A percentile compares a stretch with the other conserved stretches of the same genome.
phyloP scores from a whole-genome alignment of 257 asterid genomes.

The Penstemon newberryi region DNA sequence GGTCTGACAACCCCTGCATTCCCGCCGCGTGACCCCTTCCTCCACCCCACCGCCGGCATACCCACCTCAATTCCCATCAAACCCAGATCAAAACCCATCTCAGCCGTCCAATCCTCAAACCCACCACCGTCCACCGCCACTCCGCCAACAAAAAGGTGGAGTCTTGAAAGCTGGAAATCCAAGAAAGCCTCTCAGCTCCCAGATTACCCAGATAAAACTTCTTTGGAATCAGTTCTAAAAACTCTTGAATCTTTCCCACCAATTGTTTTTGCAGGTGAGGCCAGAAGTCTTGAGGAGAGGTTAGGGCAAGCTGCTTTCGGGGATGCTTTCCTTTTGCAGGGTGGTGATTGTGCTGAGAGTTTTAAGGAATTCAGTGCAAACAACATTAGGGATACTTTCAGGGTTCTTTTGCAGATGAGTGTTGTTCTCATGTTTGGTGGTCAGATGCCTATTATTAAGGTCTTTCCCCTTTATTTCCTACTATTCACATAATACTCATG shows the following conservation, averaged over 20 bases:
- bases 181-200: slow-evolving; percentile 52
- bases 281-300: slow-evolving; percentile 54
- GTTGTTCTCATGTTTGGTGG: slow-evolving; percentile 69
- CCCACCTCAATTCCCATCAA: slow-evolving; percentile 23
- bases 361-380: slow-evolving; percentile 60
- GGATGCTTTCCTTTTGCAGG: slow-evolving; percentile 52
- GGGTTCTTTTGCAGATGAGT: slow-evolving; percentile 65
- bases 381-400: slow-evolving; percentile 56
- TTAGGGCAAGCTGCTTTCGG: slow-evolving; percentile 60
- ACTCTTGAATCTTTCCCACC: slow-evolving; percentile 56
- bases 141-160: slow-evolving; percentile 34
- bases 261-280: slow-evolving; percentile 62
- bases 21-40: slow-evolving; percentile 12
- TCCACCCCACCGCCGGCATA: slow-evolving; percentile 17
- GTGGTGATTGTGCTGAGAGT: slow-evolving; percentile 71
- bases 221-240: slow-evolving; percentile 41
- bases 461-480: neutral
- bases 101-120: slow-evolving; percentile 46
- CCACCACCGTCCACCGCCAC: slow-evolving; percentile 26
- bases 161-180: slow-evolving; percentile 51
- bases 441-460: slow-evolving; percentile 60
- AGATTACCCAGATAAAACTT: slow-evolving; percentile 42
- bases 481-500: neutral
- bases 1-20: slow-evolving; percentile 29
- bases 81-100: slow-evolving; percentile 35